Evolutionary conservation across 2,329 filamentous ascomycete genomes (phyloP).

Genomic region (Aspergillus latus): DNA sequence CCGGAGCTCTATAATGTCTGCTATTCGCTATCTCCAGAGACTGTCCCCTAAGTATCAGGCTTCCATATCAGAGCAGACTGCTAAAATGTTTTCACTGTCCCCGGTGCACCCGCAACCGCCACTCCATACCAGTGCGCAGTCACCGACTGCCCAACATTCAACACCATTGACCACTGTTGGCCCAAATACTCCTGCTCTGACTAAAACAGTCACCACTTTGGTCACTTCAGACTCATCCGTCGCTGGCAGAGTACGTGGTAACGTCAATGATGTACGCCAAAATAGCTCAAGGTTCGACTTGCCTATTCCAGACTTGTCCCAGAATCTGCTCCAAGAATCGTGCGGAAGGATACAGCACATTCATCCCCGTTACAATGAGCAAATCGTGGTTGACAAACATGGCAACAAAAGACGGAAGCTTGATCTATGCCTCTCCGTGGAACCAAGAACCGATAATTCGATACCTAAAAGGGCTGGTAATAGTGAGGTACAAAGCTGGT

Average conservation of each 20-base stretch:
- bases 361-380: conserved; percentile 23
- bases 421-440: conserved; percentile 16
- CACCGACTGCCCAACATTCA: background rate
- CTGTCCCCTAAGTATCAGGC: conserved; percentile 54
- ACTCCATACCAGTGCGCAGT: background rate
- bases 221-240: background rate
- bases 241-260: background rate
- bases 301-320: background rate
- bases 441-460: conserved; percentile 1
- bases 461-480: background rate
- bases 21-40: conserved; percentile 57
- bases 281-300: background rate
- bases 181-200: background rate
- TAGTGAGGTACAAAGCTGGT: conserved; percentile 25
- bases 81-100: background rate
- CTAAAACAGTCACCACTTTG: background rate
- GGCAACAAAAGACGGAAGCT: conserved; percentile 35
- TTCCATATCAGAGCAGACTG: conserved; percentile 4
- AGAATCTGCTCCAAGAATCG: background rate
- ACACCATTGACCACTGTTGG: background rate
- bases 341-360: background rate
- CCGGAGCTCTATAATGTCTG: conserved; percentile 57
- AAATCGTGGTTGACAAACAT: conserved; percentile 24
- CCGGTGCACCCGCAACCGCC: background rate
- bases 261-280: too few species aligned